These are phyloP conservation scores for Nematocida displodere DNA, from an alignment of 371 early-diverging fungal genomes.

Conservation along the genomic window DNA sequence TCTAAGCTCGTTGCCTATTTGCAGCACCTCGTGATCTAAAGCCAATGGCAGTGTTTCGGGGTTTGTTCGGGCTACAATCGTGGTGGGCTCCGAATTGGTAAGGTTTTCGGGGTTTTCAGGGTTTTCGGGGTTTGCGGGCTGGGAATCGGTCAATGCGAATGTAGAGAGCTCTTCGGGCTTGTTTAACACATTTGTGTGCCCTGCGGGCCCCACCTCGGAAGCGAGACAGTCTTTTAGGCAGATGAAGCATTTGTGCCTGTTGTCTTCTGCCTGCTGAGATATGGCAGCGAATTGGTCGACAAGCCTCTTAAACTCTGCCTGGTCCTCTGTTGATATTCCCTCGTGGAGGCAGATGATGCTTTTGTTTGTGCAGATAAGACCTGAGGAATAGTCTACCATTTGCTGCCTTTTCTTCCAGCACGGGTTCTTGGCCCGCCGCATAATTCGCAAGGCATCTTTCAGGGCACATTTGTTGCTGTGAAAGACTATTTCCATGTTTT, in stretches of 20 bases:
- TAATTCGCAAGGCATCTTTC: slow-evolving; percentile 24
- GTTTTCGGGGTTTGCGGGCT: not conserved
- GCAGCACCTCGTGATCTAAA: too few species aligned
- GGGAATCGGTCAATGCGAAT: too few species aligned
- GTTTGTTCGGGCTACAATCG: not conserved
- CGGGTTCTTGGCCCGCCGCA: slow-evolving; percentile 22
- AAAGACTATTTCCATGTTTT: slow-evolving; percentile 45
- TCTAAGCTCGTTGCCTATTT: too few species aligned
- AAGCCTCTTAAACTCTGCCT: slow-evolving; percentile 16
- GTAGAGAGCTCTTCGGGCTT: not conserved
- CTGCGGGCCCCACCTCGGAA: not conserved
- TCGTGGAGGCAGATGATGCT: slow-evolving; percentile 24
- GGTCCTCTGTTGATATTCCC: slow-evolving; percentile 1
- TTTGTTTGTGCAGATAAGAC: slow-evolving; percentile 37
- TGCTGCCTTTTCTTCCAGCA: slow-evolving; percentile 40
- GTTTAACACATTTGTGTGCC: not conserved
- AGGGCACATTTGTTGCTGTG: slow-evolving; percentile 49
- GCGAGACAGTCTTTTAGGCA: slow-evolving; percentile 43
- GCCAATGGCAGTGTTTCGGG: too few species aligned
- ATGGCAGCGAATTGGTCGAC: not conserved
- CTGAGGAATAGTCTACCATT: slow-evolving; percentile 15
- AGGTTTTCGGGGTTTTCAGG: too few species aligned
- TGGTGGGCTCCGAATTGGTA: too few species aligned
- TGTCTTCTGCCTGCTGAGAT: not conserved
- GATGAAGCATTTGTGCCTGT: not conserved